Percentiles rank a stretch among this genome's conserved stretches.
Evolutionary conservation across 352 stramenopile genomes (phyloP).

Genomic region (Peronospora tabacina): DNA sequence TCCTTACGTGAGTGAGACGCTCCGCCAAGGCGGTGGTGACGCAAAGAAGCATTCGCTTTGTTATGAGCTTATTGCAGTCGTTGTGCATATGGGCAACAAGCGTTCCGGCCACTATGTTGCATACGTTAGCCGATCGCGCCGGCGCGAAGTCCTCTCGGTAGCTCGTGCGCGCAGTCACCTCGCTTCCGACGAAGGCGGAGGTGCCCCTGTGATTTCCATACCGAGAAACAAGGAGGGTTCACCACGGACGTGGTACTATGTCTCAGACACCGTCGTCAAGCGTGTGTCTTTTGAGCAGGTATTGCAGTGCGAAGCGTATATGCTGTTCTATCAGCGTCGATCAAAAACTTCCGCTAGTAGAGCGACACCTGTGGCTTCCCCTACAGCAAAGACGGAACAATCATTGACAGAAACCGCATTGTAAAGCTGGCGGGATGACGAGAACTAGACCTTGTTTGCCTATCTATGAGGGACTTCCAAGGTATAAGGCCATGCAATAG

Average conservation of each 20-base stretch:
- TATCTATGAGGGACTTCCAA: conserved; percentile 20
- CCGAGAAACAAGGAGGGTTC: conserved; percentile 17
- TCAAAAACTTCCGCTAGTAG: conserved; percentile 13
- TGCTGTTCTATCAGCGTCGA: conserved; percentile 63
- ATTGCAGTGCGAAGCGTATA: conserved; percentile 68
- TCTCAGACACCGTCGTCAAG: conserved; percentile 62
- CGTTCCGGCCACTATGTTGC: conserved; percentile 62
- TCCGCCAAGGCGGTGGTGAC: conserved; percentile 20
- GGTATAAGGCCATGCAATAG: conserved; percentile 32
- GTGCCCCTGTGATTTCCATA: conserved; percentile 14
- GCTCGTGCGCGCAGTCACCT: conserved; percentile 23
- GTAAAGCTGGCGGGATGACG: conserved; percentile 14
- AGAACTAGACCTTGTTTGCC: conserved; percentile 19
- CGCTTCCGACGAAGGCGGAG: conserved; percentile 13
- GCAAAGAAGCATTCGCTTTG: conserved; percentile 24
- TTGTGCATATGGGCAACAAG: conserved; percentile 69
- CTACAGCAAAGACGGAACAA: conserved; percentile 14
- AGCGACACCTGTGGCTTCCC: conserved; percentile 12
- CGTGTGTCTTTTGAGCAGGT: conserved; percentile 54
- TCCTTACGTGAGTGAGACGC: conserved; percentile 32
- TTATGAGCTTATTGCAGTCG: conserved; percentile 59
- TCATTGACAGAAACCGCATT: conserved; percentile 18
- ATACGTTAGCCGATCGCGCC: conserved; percentile 54
- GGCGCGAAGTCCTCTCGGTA: conserved; percentile 22
- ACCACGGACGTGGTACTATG: conserved; percentile 52